phyloP scores from a whole-genome alignment of 306 rosid genomes.

The Hippophae gyantsensis region DNA sequence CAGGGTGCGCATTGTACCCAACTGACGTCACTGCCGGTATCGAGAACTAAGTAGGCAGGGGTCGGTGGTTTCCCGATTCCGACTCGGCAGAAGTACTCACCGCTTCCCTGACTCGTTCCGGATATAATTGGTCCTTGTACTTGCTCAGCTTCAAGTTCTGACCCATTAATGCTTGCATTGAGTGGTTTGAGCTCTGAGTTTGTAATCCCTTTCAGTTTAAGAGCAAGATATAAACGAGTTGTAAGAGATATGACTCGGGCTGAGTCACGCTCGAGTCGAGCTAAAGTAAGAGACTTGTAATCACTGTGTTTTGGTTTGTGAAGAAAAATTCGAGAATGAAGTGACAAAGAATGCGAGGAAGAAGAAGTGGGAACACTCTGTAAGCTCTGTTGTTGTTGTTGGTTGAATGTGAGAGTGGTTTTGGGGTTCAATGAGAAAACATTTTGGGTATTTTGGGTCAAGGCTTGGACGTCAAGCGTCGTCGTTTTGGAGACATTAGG shows the following conservation, averaged over 20 bases:
- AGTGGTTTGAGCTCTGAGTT: slow-evolving; percentile 39
- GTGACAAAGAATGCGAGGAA: slow-evolving; percentile 24
- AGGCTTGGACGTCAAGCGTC: slow-evolving; percentile 42
- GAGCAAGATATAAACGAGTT: slow-evolving; percentile 39
- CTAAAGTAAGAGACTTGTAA: slow-evolving; percentile 42
- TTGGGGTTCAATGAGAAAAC: slow-evolving; percentile 8
- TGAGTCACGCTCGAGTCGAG: slow-evolving; percentile 73
- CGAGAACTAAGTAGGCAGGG: slow-evolving; percentile 59
- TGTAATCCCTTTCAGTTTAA: slow-evolving; percentile 15
- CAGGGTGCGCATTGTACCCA: slow-evolving; percentile 95
- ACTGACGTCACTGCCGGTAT: slow-evolving; percentile 93
- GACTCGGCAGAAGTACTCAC: slow-evolving; percentile 83
- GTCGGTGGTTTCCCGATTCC: slow-evolving; percentile 77
- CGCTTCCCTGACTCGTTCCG: slow-evolving; percentile 89
- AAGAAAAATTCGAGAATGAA: slow-evolving; percentile 50
- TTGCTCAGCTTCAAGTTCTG: slow-evolving; percentile 17
- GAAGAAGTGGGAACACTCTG: background rate
- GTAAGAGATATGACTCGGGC: slow-evolving; percentile 54
- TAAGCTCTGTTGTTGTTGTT: background rate
- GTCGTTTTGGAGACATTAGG: slow-evolving; percentile 26
- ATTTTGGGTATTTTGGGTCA: slow-evolving; percentile 24
- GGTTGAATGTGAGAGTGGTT: slow-evolving; percentile 7
- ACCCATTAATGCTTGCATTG: background rate
- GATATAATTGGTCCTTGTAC: slow-evolving; percentile 51
- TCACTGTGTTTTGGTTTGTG: slow-evolving; percentile 22